Conservation (phyloP, 441 rosid species). For the Adansonia grandidieri region DNA sequence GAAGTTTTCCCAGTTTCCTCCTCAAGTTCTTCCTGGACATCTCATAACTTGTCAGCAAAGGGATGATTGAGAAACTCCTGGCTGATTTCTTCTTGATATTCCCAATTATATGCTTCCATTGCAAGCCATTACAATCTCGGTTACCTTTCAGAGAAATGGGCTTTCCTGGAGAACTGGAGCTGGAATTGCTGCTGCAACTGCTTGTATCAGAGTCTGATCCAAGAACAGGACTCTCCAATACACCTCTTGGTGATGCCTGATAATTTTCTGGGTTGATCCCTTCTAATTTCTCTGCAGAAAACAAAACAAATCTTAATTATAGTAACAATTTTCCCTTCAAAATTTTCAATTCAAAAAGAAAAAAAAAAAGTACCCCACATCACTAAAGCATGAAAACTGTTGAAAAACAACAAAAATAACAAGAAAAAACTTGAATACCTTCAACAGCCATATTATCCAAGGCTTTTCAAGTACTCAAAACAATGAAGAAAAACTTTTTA, state of each 20-base stretch:
- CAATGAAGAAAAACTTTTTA: neutral
- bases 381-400: too few species aligned
- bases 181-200: conserved; percentile 31
- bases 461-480: too few species aligned
- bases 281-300: neutral
- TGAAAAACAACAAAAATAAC: neutral
- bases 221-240: conserved; percentile 44
- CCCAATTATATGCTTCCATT: conserved; percentile 54
- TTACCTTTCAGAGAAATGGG: neutral
- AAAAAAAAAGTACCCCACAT: too few species aligned
- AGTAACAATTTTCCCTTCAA: too few species aligned
- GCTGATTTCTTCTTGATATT: conserved; percentile 49
- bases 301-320: too few species aligned
- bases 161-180: conserved; percentile 32
- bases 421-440: conserved; percentile 26
- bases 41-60: conserved; percentile 41
- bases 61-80: conserved; percentile 50
- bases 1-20: conserved; percentile 45
- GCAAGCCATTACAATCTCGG: conserved; percentile 28
- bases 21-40: conserved; percentile 41
- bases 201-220: conserved; percentile 46
- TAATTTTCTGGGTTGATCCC: conserved; percentile 31
- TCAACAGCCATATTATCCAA: conserved; percentile 26
- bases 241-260: conserved; percentile 54
- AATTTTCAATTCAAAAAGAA: too few species aligned